Conservation (phyloP, 2,329 filamentous ascomycete genomes). For the Sporothrix mexicana region DNA sequence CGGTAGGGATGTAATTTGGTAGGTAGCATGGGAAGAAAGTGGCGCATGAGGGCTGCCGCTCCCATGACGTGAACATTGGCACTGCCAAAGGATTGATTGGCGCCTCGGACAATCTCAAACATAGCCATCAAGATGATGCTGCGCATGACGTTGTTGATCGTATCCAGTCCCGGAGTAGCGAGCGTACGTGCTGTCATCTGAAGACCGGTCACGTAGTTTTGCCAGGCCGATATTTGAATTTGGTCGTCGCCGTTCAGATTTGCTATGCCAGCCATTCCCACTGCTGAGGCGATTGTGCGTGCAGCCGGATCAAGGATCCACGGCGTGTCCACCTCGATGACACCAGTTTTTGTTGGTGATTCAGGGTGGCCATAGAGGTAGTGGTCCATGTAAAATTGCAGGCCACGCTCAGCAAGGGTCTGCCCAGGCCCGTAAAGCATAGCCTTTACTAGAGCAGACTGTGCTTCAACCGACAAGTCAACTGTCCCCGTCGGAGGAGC, state of each 20-base stretch:
- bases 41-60: slow-evolving; percentile 62
- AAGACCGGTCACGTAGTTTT: slow-evolving; percentile 61
- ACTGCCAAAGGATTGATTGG: slow-evolving; percentile 53
- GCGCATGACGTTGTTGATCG: slow-evolving; percentile 55
- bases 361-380: slow-evolving; percentile 60
- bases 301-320: slow-evolving; percentile 51
- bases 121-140: slow-evolving; percentile 64
- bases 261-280: slow-evolving; percentile 63
- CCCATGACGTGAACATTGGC: slow-evolving; percentile 66
- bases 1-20: slow-evolving; percentile 54
- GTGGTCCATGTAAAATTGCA: slow-evolving; percentile 58
- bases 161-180: slow-evolving; percentile 43
- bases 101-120: slow-evolving; percentile 62
- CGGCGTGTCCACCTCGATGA: slow-evolving; percentile 43
- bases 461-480: background rate
- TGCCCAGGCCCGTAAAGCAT: slow-evolving; percentile 48
- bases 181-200: slow-evolving; percentile 54
- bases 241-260: slow-evolving; percentile 57
- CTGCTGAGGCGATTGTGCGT: slow-evolving; percentile 59
- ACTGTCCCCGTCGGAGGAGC: background rate
- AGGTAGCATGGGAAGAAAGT: slow-evolving; percentile 49
- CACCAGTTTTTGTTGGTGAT: slow-evolving; percentile 50
- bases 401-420: slow-evolving; percentile 54
- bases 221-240: slow-evolving; percentile 54
- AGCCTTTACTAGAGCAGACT: slow-evolving; percentile 30